Evolutionary conservation across 2,329 filamentous ascomycete species (phyloP).

Genomic region (Trichoderma arundinaceum): DNA sequence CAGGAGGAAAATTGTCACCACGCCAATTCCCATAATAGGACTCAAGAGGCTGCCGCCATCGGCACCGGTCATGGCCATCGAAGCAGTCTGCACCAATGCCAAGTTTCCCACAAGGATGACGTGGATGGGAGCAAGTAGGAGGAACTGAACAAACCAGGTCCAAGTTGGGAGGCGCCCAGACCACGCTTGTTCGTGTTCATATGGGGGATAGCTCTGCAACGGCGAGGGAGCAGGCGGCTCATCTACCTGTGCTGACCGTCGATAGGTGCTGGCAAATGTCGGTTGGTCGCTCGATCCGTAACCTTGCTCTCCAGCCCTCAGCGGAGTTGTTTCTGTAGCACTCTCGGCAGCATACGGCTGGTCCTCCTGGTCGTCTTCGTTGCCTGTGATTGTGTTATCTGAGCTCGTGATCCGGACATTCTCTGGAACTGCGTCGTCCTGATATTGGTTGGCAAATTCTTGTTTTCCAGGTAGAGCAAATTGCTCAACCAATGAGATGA

Average conservation of each 20-base stretch:
- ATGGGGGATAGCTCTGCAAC: constrained; percentile 49
- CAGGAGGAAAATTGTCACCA: constrained; percentile 72
- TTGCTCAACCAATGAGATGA: constrained; percentile 79
- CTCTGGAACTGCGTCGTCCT: constrained; percentile 56
- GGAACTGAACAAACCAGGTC: constrained; percentile 87
- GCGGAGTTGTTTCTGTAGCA: constrained; percentile 60
- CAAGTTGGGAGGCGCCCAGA: constrained; percentile 77
- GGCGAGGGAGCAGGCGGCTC: constrained; percentile 37
- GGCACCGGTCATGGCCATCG: constrained; percentile 78
- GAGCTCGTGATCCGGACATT: constrained; percentile 40
- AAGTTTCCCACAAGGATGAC: constrained; percentile 79
- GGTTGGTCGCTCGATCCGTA: constrained; percentile 50
- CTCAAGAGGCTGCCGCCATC: constrained; percentile 77
- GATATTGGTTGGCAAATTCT: constrained; percentile 66
- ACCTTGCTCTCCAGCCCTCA: constrained; percentile 48
- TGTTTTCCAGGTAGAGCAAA: constrained; percentile 75
- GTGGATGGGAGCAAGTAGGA: constrained; percentile 78
- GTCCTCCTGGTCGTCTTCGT: constrained; percentile 19
- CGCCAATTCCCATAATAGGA: constrained; percentile 73
- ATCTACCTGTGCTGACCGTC: constrained; percentile 52
- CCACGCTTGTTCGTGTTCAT: constrained; percentile 82
- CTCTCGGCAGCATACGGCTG: constrained; percentile 38
- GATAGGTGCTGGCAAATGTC: constrained; percentile 62
- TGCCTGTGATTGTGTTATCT: constrained; percentile 25
- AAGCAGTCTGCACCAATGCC: constrained; percentile 72